These are phyloP conservation scores for Malania oleifera DNA, from an alignment of 164 flowering plant species.

Conservation along the genomic window DNA sequence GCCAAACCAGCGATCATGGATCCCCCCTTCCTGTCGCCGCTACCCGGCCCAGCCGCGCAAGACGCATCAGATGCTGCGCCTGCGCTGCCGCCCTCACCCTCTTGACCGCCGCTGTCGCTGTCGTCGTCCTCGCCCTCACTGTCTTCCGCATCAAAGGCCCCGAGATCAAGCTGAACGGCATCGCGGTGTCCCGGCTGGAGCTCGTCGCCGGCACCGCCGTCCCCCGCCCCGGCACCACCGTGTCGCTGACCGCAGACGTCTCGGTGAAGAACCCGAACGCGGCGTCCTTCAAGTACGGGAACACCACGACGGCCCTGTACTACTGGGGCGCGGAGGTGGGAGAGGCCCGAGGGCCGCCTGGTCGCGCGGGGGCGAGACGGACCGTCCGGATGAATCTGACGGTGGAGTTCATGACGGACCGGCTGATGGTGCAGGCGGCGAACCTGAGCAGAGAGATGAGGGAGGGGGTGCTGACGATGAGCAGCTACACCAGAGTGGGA, in stretches of 20 bases:
- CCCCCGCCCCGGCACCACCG: conserved; percentile 28
- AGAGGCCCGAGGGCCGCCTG: conserved; percentile 42
- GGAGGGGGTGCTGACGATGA: conserved; percentile 33
- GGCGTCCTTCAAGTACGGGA: conserved; percentile 43
- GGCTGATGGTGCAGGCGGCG: conserved; percentile 25
- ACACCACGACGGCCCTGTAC: conserved; percentile 42
- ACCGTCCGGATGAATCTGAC: conserved; percentile 52
- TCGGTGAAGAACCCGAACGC: conserved; percentile 58
- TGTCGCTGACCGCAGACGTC: conserved; percentile 40
- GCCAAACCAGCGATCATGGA: too few relatives aligned
- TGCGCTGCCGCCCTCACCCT: conserved; percentile 21
- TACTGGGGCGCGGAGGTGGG: conserved; percentile 41
- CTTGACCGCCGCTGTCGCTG: too few relatives aligned
- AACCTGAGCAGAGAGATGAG: conserved; percentile 24
- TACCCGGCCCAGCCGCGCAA: conserved; percentile 15
- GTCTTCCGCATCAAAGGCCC: conserved; percentile 51
- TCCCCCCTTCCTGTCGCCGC: too few relatives aligned
- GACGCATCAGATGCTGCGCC: conserved; percentile 29
- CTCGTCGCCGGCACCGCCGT: conserved; percentile 21
- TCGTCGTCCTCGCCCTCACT: conserved; percentile 43
- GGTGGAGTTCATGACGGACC: conserved; percentile 36
- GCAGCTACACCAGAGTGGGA: conserved; percentile 38
- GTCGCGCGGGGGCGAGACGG: conserved; percentile 38
- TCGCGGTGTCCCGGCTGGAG: conserved; percentile 24
- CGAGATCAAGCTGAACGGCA: conserved; percentile 31